Base-by-base conservation (phyloP, 352 stramenopile species). In the Globisporangium polare region DNA sequence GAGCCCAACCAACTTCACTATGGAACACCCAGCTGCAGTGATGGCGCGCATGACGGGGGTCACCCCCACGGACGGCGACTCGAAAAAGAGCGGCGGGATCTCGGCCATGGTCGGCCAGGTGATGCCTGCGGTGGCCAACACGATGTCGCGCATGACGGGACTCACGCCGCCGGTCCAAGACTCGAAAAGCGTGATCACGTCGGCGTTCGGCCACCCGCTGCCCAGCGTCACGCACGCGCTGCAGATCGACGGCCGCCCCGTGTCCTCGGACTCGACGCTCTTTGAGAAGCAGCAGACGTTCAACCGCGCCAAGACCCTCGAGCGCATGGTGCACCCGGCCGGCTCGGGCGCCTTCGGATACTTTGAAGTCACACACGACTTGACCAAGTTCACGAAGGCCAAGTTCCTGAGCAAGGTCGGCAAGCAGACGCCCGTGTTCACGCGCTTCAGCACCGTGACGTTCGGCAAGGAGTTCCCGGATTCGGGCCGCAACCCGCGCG, bases 271-370 rank as follows among this genome's bases (percentile, higher is more conserved):
- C 46, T 35, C 46, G 65, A 60, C 73, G 71, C 46, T 53, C 46
- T 53, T 53, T 35, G 46, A 53, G 46, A 53, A 53, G 60, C 69
- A 76, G 60, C 69, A 76, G 58, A 74, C 69, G 18, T 77, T 78
- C 54, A 73, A 78, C 57, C 71, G 71, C 31, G 67, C 65, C 26
- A 72, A 73, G 61, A 78, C 56, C 31, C 71, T 73, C 0, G 91
- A 97, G 73, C 82, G 91, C 22, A 88, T 97, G 29, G 90, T 97
- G 26, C 91, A 97, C 66, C 86, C 90, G 52, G 95, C 94, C 59
- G 90, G 89, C 13, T 75, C 77, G 20, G 88, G 91, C 53, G 91
- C 90, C 17, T 96, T 97, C 62, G 90, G 90, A 10, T 95, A 95
- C 75, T 97, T 97, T 66, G 86, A 96, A 71, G 83, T 96, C 27